Conservation (phyloP, 495 filamentous ascomycete species). For the Penicillium bialowiezense region DNA sequence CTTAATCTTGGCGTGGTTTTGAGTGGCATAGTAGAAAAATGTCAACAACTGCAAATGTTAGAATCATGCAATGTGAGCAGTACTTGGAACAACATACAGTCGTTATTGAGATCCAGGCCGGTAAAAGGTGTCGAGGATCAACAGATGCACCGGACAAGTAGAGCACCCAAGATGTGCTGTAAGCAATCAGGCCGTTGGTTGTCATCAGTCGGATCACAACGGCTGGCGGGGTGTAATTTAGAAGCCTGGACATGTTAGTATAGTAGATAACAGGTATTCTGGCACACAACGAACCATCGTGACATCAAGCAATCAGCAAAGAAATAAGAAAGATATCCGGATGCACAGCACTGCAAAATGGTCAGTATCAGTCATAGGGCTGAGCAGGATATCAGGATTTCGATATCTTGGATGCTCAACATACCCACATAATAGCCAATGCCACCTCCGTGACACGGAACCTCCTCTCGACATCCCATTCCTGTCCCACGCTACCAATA, state of each 20-base stretch:
- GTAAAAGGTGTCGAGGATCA: slow-evolving; percentile 74
- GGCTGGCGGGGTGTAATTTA: slow-evolving; percentile 82
- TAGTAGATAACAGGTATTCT: not conserved
- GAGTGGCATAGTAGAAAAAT: slow-evolving; percentile 74
- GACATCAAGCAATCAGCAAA: slow-evolving; percentile 93
- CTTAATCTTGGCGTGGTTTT: slow-evolving; percentile 76
- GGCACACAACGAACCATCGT: slow-evolving; percentile 60
- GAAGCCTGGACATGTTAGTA: slow-evolving; percentile 53
- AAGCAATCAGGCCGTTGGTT: slow-evolving; percentile 75
- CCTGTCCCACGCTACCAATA: slow-evolving; percentile 43
- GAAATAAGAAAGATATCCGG: slow-evolving; percentile 83
- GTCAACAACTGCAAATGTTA: slow-evolving; percentile 61
- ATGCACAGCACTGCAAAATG: slow-evolving; percentile 64
- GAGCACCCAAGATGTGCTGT: slow-evolving; percentile 76
- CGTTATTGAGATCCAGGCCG: slow-evolving; percentile 83
- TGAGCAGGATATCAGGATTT: not conserved
- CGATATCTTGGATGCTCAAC: too few relatives aligned
- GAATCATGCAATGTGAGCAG: not conserved
- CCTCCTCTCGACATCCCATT: slow-evolving; percentile 53
- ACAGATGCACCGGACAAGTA: slow-evolving; percentile 71
- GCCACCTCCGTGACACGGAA: slow-evolving; percentile 74
- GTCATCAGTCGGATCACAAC: slow-evolving; percentile 81
- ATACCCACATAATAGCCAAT: slow-evolving; percentile 80
- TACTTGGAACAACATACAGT: slow-evolving; percentile 49
- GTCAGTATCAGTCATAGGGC: slow-evolving; percentile 3